phyloP scores from a whole-genome alignment of 1,284 basidiomycete species.

The Inonotus hispidus region DNA sequence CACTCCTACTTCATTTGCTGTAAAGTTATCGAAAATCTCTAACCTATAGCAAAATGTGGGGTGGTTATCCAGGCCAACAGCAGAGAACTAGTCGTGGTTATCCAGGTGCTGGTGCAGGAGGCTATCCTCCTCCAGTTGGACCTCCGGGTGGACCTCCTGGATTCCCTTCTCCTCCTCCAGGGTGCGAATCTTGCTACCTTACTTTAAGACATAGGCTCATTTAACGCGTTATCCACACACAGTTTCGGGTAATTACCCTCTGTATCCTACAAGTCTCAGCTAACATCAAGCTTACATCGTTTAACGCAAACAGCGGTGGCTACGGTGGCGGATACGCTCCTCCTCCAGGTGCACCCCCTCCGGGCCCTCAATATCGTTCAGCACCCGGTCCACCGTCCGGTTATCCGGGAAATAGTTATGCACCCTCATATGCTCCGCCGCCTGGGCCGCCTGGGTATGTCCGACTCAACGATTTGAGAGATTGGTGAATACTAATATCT shows the following conservation, averaged over 20 bases:
- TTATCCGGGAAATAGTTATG: constrained; percentile 31
- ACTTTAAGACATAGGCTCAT: neutral
- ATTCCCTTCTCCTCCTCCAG: constrained; percentile 10
- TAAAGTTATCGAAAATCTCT: neutral
- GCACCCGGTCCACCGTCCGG: constrained; percentile 24
- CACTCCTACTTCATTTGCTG: neutral
- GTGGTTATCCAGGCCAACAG: constrained; percentile 15
- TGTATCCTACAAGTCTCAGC: too few species aligned
- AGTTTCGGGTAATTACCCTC: neutral
- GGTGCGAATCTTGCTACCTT: neutral
- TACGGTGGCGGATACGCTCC: neutral
- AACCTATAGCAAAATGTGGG: constrained; percentile 6
- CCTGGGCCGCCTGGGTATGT: constrained; percentile 16
- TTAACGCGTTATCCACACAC: neutral
- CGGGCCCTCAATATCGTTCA: constrained; percentile 22
- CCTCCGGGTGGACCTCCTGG: constrained; percentile 2
- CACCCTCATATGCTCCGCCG: constrained; percentile 30
- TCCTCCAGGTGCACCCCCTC: constrained; percentile 22
- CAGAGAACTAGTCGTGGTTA: constrained; percentile 8
- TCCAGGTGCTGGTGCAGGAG: neutral
- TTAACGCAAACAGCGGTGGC: neutral
- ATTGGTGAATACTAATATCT: neutral
- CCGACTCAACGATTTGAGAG: neutral
- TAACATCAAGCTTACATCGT: neutral
- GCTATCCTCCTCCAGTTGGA: constrained; percentile 7